Evolutionary conservation across 306 rosid species (phyloP).

Genomic region (Arachis stenosperma): DNA sequence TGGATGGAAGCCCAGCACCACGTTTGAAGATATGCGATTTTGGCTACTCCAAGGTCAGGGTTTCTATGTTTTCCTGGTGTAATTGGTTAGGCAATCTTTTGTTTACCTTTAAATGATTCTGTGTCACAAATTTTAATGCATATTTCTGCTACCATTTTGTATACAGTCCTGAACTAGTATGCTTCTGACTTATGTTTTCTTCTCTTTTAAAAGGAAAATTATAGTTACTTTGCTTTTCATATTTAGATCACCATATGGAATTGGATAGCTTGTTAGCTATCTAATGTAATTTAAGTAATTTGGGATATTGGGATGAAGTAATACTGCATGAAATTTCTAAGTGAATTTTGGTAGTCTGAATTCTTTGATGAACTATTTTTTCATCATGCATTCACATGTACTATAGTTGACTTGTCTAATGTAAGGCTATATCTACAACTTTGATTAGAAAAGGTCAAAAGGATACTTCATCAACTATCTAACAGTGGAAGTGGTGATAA

Average conservation of each 20-base stretch:
- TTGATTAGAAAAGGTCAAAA: neutral
- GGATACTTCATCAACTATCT: slow-evolving; percentile 3
- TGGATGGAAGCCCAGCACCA: slow-evolving; percentile 97
- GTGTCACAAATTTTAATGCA: neutral
- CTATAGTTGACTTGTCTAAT: slow-evolving; percentile 23
- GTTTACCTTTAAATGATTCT: neutral
- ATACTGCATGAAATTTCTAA: neutral
- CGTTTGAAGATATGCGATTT: slow-evolving; percentile 96
- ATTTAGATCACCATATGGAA: slow-evolving; percentile 12
- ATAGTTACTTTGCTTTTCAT: slow-evolving; percentile 8
- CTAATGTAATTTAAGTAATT: neutral
- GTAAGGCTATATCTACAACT: neutral
- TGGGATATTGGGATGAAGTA: slow-evolving; percentile 1
- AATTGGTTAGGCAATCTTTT: slow-evolving; percentile 27
- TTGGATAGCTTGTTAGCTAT: slow-evolving; percentile 14
- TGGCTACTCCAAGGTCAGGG: slow-evolving; percentile 90
- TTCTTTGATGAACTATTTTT: slow-evolving; percentile 5
- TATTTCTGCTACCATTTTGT: neutral
- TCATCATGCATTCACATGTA: slow-evolving; percentile 2
- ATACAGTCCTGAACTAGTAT: neutral
- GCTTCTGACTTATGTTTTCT: neutral
- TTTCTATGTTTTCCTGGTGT: slow-evolving; percentile 20
- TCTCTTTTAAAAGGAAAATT: neutral
- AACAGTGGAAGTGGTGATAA: slow-evolving; percentile 11
- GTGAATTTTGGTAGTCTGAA: slow-evolving; percentile 6